Evolutionary conservation across 768 basidiomycete species (phyloP).

Genomic region (Rhizopogon sp.): DNA sequence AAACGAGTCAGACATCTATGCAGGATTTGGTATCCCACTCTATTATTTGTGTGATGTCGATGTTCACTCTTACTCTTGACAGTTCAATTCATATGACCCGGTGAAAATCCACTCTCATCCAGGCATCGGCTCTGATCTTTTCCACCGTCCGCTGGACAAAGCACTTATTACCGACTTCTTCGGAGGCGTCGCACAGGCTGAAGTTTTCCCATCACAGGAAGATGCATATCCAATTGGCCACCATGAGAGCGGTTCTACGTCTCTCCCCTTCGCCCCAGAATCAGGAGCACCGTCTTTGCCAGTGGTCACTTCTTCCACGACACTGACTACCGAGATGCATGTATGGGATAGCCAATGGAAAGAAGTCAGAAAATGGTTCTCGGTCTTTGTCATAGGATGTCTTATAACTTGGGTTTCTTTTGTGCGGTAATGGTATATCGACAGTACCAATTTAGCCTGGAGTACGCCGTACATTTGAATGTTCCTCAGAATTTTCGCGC

Average conservation of each 20-base stretch:
- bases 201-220: conserved; percentile 39
- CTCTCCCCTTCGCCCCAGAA: not conserved
- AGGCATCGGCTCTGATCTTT: conserved; percentile 86
- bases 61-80: conserved; percentile 7
- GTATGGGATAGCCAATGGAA: conserved; percentile 18
- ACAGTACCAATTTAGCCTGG: not conserved
- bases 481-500: not conserved
- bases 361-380: conserved; percentile 23
- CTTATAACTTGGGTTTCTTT: conserved; percentile 26
- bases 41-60: not conserved
- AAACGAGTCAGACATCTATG: conserved; percentile 78
- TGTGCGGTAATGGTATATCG: conserved; percentile 4
- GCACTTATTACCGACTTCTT: conserved; percentile 80
- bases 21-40: conserved; percentile 67
- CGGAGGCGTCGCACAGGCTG: conserved; percentile 82
- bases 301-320: not conserved
- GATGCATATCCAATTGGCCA: not conserved
- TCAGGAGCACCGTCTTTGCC: no score
- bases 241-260: not conserved
- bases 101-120: conserved; percentile 76
- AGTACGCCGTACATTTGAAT: not conserved
- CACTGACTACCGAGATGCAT: not conserved
- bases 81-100: conserved; percentile 82
- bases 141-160: conserved; percentile 56
- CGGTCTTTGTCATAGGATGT: conserved; percentile 17